Conservation (phyloP, 164 flowering plant species). For the Protea cynaroides region DNA sequence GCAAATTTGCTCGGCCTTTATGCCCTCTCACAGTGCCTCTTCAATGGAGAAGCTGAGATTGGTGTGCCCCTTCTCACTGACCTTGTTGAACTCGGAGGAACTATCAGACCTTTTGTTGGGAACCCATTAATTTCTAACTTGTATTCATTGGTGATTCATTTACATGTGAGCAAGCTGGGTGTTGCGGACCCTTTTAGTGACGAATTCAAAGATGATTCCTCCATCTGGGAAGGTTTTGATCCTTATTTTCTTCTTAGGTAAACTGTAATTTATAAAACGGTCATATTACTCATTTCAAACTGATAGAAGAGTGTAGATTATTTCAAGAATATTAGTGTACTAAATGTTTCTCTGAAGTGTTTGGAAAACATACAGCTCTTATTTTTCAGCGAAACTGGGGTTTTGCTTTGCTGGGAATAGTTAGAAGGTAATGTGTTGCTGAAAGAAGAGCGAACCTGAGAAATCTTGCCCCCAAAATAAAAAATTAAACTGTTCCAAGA, state of each 20-base stretch:
- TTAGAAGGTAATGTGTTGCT: too few relatives aligned
- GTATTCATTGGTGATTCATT: slow-evolving; percentile 39
- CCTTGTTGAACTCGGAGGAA: slow-evolving; percentile 42
- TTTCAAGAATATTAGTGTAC: not conserved
- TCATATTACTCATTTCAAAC: not conserved
- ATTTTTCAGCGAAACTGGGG: too few relatives aligned
- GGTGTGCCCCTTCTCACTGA: slow-evolving; percentile 28
- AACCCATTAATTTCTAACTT: slow-evolving; percentile 75
- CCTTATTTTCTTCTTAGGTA: slow-evolving; percentile 78
- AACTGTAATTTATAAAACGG: slow-evolving; percentile 9
- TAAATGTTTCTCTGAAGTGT: too few relatives aligned
- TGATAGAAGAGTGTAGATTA: not conserved
- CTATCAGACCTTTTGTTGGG: slow-evolving; percentile 52
- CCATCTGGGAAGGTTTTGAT: slow-evolving; percentile 68
- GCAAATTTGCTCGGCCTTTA: slow-evolving; percentile 72
- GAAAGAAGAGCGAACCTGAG: too few relatives aligned
- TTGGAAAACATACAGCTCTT: too few relatives aligned
- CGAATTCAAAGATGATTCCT: slow-evolving; percentile 13
- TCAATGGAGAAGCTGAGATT: slow-evolving; percentile 19
- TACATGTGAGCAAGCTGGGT: slow-evolving; percentile 40
- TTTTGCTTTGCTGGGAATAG: too few relatives aligned
- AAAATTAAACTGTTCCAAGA: too few relatives aligned
- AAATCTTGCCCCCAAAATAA: too few relatives aligned
- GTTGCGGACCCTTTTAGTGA: slow-evolving; percentile 6
- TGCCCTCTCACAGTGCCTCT: slow-evolving; percentile 61